phyloP scores from a whole-genome alignment of 257 asterid species.

The Solanum etuberosum region DNA sequence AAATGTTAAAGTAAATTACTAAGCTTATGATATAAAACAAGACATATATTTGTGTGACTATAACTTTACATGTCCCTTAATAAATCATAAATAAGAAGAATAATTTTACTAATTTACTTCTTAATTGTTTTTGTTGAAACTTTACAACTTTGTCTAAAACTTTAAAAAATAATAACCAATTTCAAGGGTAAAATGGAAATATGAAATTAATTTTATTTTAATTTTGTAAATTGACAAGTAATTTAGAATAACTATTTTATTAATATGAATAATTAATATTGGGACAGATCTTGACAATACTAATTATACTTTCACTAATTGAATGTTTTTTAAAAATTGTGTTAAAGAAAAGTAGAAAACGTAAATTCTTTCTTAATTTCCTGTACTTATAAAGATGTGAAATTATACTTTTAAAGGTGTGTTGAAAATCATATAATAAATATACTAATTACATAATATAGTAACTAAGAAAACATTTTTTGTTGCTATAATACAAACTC shows the following conservation, averaged over 20 bases:
- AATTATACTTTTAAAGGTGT: not conserved
- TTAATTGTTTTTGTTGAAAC: not conserved
- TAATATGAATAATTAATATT: not conserved
- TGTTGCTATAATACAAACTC: not conserved
- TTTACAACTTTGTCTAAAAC: not conserved
- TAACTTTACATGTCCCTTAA: no score
- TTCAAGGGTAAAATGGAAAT: not conserved
- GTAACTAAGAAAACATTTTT: not conserved
- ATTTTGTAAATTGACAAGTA: not conserved
- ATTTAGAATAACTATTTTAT: not conserved
- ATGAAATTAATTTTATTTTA: not conserved
- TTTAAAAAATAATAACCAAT: not conserved
- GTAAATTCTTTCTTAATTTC: not conserved
- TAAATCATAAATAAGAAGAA: no score
- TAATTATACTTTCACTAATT: not conserved
- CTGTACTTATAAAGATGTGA: not conserved
- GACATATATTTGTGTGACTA: not conserved
- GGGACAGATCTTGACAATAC: not conserved
- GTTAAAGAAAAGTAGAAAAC: not conserved
- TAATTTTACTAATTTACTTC: not conserved
- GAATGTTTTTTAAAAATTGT: not conserved
- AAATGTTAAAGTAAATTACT: no score
- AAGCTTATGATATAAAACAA: not conserved
- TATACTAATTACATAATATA: not conserved
- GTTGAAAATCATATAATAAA: not conserved